Conservation (phyloP, 257 asterid genomes). For the Perilla frutescens region DNA sequence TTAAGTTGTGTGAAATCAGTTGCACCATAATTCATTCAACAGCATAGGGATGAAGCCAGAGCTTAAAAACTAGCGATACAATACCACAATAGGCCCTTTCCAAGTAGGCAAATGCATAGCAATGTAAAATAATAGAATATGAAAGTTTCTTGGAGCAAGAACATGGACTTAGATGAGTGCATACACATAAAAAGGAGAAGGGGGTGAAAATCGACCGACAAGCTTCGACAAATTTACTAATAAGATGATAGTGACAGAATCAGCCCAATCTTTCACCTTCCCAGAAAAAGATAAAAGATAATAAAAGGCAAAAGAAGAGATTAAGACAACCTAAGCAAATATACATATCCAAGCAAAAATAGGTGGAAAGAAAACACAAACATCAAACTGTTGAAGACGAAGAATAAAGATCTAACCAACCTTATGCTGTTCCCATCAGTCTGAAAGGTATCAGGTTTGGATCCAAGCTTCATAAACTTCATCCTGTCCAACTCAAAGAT, state of each 20-base stretch:
- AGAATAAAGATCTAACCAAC: slow-evolving; percentile 69
- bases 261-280: not conserved
- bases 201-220: slow-evolving; percentile 14
- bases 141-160: slow-evolving; percentile 10
- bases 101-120: slow-evolving; percentile 9
- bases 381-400: slow-evolving; percentile 4
- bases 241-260: slow-evolving; percentile 25
- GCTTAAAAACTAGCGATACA: not conserved
- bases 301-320: slow-evolving; percentile 14
- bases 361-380: slow-evolving; percentile 8
- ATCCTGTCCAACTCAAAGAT: slow-evolving; percentile 61
- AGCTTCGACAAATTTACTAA: slow-evolving; percentile 9
- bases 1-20: too few relatives aligned
- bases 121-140: slow-evolving; percentile 4
- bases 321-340: slow-evolving; percentile 14
- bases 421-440: slow-evolving; percentile 72
- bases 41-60: slow-evolving; percentile 8
- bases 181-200: not conserved
- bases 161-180: not conserved
- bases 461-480: slow-evolving; percentile 99
- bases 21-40: not conserved
- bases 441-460: slow-evolving; percentile 91
- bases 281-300: not conserved
- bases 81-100: not conserved
- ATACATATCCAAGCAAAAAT: not conserved